Base-by-base conservation (phyloP, 192 early-diverging fungal genomes). In the Jimgerdemannia flammicorona region DNA sequence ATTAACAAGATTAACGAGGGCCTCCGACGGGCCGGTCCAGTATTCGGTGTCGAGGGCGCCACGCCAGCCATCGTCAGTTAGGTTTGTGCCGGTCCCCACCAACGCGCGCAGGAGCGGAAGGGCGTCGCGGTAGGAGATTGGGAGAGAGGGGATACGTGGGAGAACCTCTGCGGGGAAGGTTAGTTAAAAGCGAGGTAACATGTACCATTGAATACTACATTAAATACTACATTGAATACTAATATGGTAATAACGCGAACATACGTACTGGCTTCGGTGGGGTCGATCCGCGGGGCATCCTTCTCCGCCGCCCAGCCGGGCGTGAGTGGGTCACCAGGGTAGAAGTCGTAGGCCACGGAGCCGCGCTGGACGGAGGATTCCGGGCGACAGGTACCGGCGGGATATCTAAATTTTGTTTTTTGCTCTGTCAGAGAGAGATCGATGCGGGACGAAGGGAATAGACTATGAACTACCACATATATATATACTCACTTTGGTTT, bases 291-390 rank as follows among this genome's bases (percentile, higher is more conserved):
- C 42, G 78, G 71, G n/a, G 84, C 86, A 75, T 87, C 75, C 64
- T 83, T 72, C 8, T 80, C 87, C 2, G 91, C 76, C 9, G 91
- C 79, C 64, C 86, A 82, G 4, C 87, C 88, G 0, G 91, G 91
- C 2, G 91, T 92, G 44, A 91, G 77, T 11, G 91, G 90, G 69
- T 92, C 91, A 42, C 91, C 91, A 0, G 88, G 74, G 17, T 84
- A 81, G 10, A 79, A 75, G 7, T 87, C 63, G 18, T 81, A 88
- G 76, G 82, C 82, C 7, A 88, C 90, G 1, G 86, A 85, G n/a
- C 90, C 91, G 8, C 91, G 82, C 75, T 90, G 89, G 39, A 87
- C 79, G 18, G 87, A 89, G 8, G 84, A 84, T 18, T 82, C 75
- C 17, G 90, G 85, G 4, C 91, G 84, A 87, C 87, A 88, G 8